Conservation (phyloP, 1,284 basidiomycete genomes). For the Sphagnurus paluster region DNA sequence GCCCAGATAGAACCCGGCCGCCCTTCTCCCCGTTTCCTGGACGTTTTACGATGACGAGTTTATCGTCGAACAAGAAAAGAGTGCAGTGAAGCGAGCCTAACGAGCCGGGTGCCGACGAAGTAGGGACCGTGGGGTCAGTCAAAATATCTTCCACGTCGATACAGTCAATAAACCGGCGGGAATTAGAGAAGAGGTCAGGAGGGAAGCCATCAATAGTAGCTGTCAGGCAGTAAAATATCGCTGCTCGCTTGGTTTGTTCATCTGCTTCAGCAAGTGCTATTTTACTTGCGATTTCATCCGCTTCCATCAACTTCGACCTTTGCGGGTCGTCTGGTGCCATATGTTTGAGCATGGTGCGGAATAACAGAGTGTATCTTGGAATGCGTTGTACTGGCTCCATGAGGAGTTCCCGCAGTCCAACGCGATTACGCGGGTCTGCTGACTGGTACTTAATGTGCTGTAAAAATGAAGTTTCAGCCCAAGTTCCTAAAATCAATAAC, state of each 20-base stretch:
- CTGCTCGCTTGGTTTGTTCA: conserved; percentile 86
- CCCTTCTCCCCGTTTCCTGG: conserved; percentile 72
- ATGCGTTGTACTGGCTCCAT: conserved; percentile 99
- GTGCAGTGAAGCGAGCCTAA: conserved; percentile 73
- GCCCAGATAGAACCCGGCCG: conserved; percentile 75
- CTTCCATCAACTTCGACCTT: conserved; percentile 81
- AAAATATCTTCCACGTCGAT: conserved; percentile 91
- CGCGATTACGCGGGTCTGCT: conserved; percentile 78
- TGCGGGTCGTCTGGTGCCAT: conserved; percentile 80
- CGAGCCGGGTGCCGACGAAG: conserved; percentile 41
- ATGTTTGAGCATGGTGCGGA: conserved; percentile 88
- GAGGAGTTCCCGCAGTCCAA: conserved; percentile 90
- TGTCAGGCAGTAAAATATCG: conserved; percentile 86
- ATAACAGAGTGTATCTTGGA: conserved; percentile 92
- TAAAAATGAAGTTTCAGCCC: conserved; percentile 7
- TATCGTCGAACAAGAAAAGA: conserved; percentile 94
- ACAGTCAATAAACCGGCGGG: conserved; percentile 87
- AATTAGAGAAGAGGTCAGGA: conserved; percentile 81
- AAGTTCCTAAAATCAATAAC: conserved; percentile 11
- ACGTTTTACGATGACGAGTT: conserved; percentile 89
- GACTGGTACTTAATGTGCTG: conserved; percentile 90
- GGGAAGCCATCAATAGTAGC: conserved; percentile 92
- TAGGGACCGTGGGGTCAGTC: conserved; percentile 46
- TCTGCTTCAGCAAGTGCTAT: conserved; percentile 94
- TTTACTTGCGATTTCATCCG: conserved; percentile 83